These are phyloP conservation scores for Asparagopsis taxiformis DNA, from an alignment of 31 red algal genomes.

Conservation along the genomic window DNA sequence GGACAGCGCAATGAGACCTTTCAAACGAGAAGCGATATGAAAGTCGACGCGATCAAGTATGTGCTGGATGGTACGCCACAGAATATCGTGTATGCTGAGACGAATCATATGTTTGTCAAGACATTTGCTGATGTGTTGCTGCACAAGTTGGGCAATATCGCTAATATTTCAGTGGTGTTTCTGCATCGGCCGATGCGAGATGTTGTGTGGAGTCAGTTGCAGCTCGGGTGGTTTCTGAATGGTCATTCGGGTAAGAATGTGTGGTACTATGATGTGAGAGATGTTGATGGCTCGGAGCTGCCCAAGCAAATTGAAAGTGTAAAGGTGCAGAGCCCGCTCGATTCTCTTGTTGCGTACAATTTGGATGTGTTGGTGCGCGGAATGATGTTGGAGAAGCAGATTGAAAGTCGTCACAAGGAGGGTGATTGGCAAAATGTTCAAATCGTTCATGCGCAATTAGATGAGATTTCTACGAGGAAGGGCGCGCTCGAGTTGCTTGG, in stretches of 20 bases:
- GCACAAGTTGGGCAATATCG: conserved; percentile 47
- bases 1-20: conserved; percentile 54
- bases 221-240: conserved; percentile 83
- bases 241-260: conserved; percentile 66
- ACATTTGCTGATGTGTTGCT: conserved; percentile 86
- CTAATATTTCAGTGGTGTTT: conserved; percentile 69
- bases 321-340: conserved; percentile 21
- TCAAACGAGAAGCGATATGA: conserved; percentile 23
- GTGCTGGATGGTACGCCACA: conserved; percentile 52
- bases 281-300: conserved; percentile 49
- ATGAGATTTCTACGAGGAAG: conserved; percentile 15
- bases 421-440: conserved; percentile 32
- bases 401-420: conserved; percentile 4
- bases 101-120: conserved; percentile 91
- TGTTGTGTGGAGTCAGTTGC: conserved; percentile 64
- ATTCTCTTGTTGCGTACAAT: conserved; percentile 53
- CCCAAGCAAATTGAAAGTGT: conserved; percentile 8
- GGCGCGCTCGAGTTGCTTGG: conserved; percentile 26
- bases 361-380: conserved; percentile 46
- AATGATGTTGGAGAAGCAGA: conserved; percentile 11
- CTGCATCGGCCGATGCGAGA: conserved; percentile 56
- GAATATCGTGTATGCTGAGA: conserved; percentile 76
- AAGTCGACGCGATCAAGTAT: conserved; percentile 64
- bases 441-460: conserved; percentile 30
- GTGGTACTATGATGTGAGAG: conserved; percentile 81